Conservation (phyloP, 257 asterid species). For the Solanum piurae region DNA sequence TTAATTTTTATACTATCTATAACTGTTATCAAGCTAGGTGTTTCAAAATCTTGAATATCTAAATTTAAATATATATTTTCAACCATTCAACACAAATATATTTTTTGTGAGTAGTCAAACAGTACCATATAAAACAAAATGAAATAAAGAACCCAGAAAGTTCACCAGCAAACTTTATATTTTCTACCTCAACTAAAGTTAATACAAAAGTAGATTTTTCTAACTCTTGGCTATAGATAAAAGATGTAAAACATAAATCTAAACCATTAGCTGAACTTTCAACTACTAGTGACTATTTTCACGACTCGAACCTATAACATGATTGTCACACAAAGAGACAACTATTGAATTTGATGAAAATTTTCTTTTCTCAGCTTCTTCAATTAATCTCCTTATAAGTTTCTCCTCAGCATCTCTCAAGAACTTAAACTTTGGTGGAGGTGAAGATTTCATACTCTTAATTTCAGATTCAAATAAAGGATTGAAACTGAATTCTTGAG, state of each 20-base stretch:
- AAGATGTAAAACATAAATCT: background rate
- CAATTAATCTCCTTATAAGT: constrained; percentile 7
- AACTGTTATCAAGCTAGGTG: too few relatives aligned
- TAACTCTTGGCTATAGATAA: background rate
- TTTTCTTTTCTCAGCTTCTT: constrained; percentile 4
- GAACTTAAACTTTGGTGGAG: constrained; percentile 37
- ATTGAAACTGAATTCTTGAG: background rate
- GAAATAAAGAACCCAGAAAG: background rate
- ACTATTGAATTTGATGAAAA: constrained; percentile 9
- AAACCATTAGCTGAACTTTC: background rate
- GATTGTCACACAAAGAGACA: background rate
- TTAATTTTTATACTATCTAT: too few relatives aligned
- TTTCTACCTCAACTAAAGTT: background rate
- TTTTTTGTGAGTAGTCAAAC: background rate
- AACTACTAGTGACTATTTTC: background rate
- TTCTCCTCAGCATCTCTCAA: constrained; percentile 28
- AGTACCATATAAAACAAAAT: background rate
- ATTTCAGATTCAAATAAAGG: constrained; percentile 32
- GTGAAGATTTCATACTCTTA: constrained; percentile 17
- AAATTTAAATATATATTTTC: too few relatives aligned
- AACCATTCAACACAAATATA: too few relatives aligned
- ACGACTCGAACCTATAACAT: background rate
- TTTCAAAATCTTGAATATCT: too few relatives aligned
- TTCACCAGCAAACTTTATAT: background rate
- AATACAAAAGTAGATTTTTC: too few relatives aligned